A percentile compares a stretch with the other conserved stretches of the same genome.
phyloP scores from a whole-genome alignment of 768 basidiomycete genomes.

The Rhizopogon rudus region DNA sequence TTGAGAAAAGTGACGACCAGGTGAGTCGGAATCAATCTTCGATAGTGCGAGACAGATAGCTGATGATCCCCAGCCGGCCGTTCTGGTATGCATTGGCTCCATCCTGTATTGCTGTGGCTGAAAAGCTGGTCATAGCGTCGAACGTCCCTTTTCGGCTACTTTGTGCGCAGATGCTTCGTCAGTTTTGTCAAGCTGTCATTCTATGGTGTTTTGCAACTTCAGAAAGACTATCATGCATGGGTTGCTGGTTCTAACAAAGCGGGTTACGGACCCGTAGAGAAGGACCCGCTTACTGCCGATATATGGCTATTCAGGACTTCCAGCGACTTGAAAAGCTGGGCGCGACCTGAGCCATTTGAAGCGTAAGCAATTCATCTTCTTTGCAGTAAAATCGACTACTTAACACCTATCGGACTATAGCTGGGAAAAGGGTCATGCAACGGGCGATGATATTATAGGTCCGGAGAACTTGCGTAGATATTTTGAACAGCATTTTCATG shows the following conservation, averaged over 20 bases:
- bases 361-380: slow-evolving; percentile 35
- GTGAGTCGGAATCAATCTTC: slow-evolving; percentile 20
- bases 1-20: slow-evolving; percentile 55
- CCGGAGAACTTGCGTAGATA: slow-evolving; percentile 70
- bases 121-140: slow-evolving; percentile 41
- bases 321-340: slow-evolving; percentile 62
- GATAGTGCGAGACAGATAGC: not conserved
- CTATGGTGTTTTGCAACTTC: slow-evolving; percentile 61
- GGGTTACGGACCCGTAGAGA: slow-evolving; percentile 45
- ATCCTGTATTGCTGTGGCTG: not conserved
- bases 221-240: slow-evolving; percentile 66
- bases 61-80: slow-evolving; percentile 14
- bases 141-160: slow-evolving; percentile 78
- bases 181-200: slow-evolving; percentile 76
- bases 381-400: not conserved
- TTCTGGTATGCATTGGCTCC: slow-evolving; percentile 15
- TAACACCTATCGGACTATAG: slow-evolving; percentile 30
- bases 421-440: slow-evolving; percentile 59
- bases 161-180: slow-evolving; percentile 71
- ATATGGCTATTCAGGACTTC: slow-evolving; percentile 53
- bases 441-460: slow-evolving; percentile 66
- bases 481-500: slow-evolving; percentile 84
- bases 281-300: slow-evolving; percentile 50
- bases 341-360: slow-evolving; percentile 55
- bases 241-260: slow-evolving; percentile 39